These are phyloP conservation scores for Chrysoporthe cubensis DNA, from an alignment of 2,329 filamentous ascomycete species.

Conservation along the genomic window DNA sequence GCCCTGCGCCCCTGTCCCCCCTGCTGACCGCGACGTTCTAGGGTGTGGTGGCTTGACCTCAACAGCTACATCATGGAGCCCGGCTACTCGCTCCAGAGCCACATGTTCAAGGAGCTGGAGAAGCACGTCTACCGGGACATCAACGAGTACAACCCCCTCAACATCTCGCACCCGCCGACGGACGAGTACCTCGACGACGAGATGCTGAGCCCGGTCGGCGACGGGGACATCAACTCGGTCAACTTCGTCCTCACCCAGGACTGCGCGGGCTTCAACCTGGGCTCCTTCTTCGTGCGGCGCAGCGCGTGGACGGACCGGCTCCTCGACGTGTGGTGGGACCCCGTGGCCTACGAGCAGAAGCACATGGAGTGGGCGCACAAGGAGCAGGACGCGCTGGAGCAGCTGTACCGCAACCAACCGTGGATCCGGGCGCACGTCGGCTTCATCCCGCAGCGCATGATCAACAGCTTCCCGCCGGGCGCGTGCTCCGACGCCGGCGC, in stretches of 20 bases:
- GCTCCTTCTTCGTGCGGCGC: constrained; percentile 89
- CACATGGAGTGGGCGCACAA: constrained; percentile 99
- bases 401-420: constrained; percentile 87
- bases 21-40: constrained; percentile 42
- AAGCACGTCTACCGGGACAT: constrained; percentile 89
- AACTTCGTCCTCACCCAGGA: constrained; percentile 91
- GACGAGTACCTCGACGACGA: constrained; percentile 76
- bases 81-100: constrained; percentile 82
- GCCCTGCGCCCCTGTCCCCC: constrained; percentile 31
- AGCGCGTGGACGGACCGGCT: constrained; percentile 89
- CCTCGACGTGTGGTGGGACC: constrained; percentile 98
- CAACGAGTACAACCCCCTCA: constrained; percentile 92
- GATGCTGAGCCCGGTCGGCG: constrained; percentile 73
- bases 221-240: constrained; percentile 77
- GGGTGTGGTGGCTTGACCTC: constrained; percentile 99
- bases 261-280: constrained; percentile 93
- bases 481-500: constrained; percentile 81
- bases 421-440: constrained; percentile 89
- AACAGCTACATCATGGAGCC: constrained; percentile 99
- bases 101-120: constrained; percentile 83
- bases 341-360: constrained; percentile 94
- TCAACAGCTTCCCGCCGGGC: constrained; percentile 92
- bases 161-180: constrained; percentile 82
- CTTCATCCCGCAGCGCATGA: constrained; percentile 87
- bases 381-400: constrained; percentile 93